These are phyloP conservation scores for Paraleonurus japonicus DNA, from an alignment of 257 asterid species.

Conservation along the genomic window DNA sequence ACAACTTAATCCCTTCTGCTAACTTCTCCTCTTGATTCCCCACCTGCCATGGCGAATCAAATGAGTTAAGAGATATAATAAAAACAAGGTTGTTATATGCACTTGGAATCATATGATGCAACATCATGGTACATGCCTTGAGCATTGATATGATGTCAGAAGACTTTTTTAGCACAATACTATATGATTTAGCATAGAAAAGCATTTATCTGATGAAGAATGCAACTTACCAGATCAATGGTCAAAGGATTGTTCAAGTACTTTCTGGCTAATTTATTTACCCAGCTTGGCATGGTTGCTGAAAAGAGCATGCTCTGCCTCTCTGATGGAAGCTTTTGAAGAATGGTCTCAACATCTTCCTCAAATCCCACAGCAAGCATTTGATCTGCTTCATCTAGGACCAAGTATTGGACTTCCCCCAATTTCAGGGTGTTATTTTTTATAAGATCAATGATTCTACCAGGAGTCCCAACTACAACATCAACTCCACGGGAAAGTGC, in stretches of 20 bases:
- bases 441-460: conserved; percentile 89
- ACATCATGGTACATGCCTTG: neutral
- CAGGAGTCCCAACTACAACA: conserved; percentile 96
- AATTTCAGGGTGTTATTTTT: conserved; percentile 61
- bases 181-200: neutral
- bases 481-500: conserved; percentile 93
- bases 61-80: neutral
- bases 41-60: conserved; percentile 46
- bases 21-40: conserved; percentile 79
- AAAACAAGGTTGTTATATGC: neutral
- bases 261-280: conserved; percentile 80
- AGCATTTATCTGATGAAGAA: conserved; percentile 10
- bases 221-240: conserved; percentile 68
- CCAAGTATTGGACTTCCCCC: conserved; percentile 85
- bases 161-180: neutral
- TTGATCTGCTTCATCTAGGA: conserved; percentile 98
- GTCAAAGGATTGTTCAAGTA: conserved; percentile 77
- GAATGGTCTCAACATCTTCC: conserved; percentile 83
- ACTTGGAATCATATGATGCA: conserved; percentile 11
- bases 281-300: conserved; percentile 99
- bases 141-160: neutral
- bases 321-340: conserved; percentile 67
- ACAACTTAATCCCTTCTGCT: conserved; percentile 87
- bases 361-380: conserved; percentile 99
- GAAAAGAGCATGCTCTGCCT: conserved; percentile 99